These are phyloP conservation scores for Oxyria digyna DNA, from an alignment of 148 eudicot species.

Conservation along the genomic window DNA sequence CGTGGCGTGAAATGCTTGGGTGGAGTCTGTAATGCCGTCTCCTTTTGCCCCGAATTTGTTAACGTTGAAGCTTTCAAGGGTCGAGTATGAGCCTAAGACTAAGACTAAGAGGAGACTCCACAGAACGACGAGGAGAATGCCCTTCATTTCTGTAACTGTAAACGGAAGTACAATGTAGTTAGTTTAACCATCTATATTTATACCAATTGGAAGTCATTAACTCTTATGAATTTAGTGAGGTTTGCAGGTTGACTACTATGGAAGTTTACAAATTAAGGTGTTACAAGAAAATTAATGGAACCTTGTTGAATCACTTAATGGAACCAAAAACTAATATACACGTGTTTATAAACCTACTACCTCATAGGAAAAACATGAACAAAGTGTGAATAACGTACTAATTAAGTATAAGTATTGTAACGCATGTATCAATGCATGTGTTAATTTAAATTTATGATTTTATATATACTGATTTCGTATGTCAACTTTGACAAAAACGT, in stretches of 20 bases:
- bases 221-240: not conserved
- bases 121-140: not conserved
- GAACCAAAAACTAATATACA: not conserved
- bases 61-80: constrained; percentile 11
- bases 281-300: not conserved
- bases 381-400: too few species aligned
- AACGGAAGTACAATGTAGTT: too few species aligned
- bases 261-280: not conserved
- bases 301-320: not conserved
- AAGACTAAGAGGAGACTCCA: not conserved
- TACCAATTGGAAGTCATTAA: too few species aligned
- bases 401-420: too few species aligned
- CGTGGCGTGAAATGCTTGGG: constrained; percentile 16
- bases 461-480: too few species aligned
- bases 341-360: too few species aligned
- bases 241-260: not conserved
- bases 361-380: too few species aligned
- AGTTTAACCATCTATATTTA: too few species aligned
- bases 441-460: too few species aligned
- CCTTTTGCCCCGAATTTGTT: constrained; percentile 17
- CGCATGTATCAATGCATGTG: too few species aligned
- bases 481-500: too few species aligned
- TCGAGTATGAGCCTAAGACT: not conserved
- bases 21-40: constrained; percentile 18
- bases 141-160: too few species aligned